Percentiles rank a stretch among this genome's conserved stretches.
Evolutionary conservation across 805 yeast genomes (phyloP).

Genomic region (Myxozyma sirexii): DNA sequence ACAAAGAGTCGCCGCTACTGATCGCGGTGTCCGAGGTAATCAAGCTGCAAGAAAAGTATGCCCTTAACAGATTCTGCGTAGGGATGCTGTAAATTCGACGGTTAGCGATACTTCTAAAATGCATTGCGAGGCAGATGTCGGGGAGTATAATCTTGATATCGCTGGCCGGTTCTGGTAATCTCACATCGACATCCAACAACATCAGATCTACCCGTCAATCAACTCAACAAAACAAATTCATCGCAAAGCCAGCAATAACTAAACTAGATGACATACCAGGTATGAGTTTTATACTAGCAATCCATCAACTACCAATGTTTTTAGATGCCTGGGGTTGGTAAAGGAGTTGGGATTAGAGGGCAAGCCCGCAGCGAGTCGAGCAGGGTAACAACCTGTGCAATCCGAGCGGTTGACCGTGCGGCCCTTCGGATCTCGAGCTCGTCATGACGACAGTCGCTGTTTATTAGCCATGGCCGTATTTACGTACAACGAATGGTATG

Average conservation of each 20-base stretch:
- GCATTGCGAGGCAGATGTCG: not conserved
- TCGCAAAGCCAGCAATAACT: not conserved
- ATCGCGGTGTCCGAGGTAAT: not conserved
- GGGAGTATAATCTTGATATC: not conserved
- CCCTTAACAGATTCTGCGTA: not conserved
- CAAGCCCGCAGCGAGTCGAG: not conserved
- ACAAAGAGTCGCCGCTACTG: not conserved
- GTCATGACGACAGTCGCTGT: not conserved
- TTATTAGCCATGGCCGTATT: too few species aligned
- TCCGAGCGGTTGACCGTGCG: not conserved
- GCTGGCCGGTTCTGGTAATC: conserved; percentile 2
- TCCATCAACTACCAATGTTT: not conserved
- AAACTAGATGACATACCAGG: not conserved
- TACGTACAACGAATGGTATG: too few species aligned
- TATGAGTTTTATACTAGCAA: not conserved
- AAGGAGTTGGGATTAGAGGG: not conserved
- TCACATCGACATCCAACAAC: not conserved
- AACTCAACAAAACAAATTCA: not conserved
- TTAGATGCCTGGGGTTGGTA: not conserved
- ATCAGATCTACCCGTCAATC: not conserved
- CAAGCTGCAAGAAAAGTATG: too few species aligned
- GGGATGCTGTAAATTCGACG: not conserved
- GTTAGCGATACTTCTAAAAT: not conserved
- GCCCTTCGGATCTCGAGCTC: too few species aligned
- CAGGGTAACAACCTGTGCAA: not conserved